Base-by-base conservation (phyloP, 495 filamentous ascomycete species). In the Astrothelium macrocarpum region DNA sequence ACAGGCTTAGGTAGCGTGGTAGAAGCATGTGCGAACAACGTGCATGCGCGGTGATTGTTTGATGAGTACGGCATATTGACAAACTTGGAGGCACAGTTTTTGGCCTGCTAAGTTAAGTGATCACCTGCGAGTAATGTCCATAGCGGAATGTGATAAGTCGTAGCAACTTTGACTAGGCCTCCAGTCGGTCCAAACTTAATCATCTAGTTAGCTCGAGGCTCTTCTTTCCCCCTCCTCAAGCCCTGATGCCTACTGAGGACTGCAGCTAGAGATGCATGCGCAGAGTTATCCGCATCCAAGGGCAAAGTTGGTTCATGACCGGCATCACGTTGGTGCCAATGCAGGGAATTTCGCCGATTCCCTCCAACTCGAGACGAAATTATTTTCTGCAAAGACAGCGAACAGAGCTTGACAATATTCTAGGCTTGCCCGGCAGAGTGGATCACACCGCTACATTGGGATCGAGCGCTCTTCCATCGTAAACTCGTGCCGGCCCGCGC, bases 361-460 rank as follows among this genome's bases (percentile, higher is more conserved):
- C 11, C 45, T n/a, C 5, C n/a, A 5, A 49, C 16, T 18, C 10
- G 45, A n/a, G n/a, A n/a, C n/a, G n/a, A n/a, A n/a, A n/a, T n/a
- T n/a, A n/a, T n/a, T n/a, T n/a, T 39, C 34, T 39, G 34, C 34
- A 39, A 39, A n/a, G n/a, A n/a, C n/a, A n/a, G n/a, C n/a, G n/a
- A n/a, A n/a, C n/a, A n/a, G n/a, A n/a, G 10, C 11, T 49, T 18
- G 43, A 18, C 43, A 49, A 18, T 20, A 9, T 18, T 5, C 9
- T 5, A 9, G 20, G 25, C 49, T 56, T 29, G 12, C 25, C 49
- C 49, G 29, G 4, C 49, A 9, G 23, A 56, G 49, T 56, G 49
- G 49, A 56, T 56, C 49, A 56, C 49, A 56, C 49, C 49, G 49
- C 25, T 56, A 26, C 20, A 25, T 7, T 16, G 49, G 49, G 49